Evolutionary conservation across 257 asterid genomes (phyloP), one percentile per base, ranked within the genome.

Genomic region (Striga asiatica): DNA sequence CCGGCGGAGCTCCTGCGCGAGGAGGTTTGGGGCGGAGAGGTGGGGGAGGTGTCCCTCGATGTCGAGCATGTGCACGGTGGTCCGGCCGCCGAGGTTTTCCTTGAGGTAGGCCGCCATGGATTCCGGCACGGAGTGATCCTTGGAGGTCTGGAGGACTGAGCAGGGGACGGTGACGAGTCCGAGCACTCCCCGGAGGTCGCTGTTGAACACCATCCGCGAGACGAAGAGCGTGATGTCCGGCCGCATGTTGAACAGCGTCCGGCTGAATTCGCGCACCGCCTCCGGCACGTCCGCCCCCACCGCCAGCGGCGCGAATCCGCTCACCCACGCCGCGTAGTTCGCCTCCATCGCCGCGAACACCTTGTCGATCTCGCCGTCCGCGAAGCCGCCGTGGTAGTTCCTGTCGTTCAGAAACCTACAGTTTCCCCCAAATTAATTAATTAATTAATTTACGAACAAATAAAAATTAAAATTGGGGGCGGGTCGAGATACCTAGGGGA

Each of bases 201-300:
- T 75, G 66, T 71, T 75, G 71, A 91, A 87, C n/a, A 84, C 84
- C 0, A 79, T 82, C 6, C 83, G 61, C 0, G 80, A 84, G 5
- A 84, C 98, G 50, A 80, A 91, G 9, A 88, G 76, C 0, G 97
- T 69, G n/a, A 88, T 88, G 57, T 88, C 97, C 0, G 97, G 97
- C 66, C 97, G 43, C 97, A 88, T 88, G 56, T 84, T 88, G 77
- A 88, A 88, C 43, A 88, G 61, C 12, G 97, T 88, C 56, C 91
- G 74, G 62, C 88, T 87, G 68, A 87, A 87, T 37, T 87, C 96
- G 17, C 84, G 73, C 49, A 87, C 96, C 0, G 93, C 96, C 14
- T 74, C 83, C 65, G 98, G 98, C 53, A 87, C 98, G 51, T 91
- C 98, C 11, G 95, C 98, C 17, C 98, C 98, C 52, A 91, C 98